Conservation (phyloP, 2,329 filamentous ascomycete genomes). For the Geosmithia flava region DNA sequence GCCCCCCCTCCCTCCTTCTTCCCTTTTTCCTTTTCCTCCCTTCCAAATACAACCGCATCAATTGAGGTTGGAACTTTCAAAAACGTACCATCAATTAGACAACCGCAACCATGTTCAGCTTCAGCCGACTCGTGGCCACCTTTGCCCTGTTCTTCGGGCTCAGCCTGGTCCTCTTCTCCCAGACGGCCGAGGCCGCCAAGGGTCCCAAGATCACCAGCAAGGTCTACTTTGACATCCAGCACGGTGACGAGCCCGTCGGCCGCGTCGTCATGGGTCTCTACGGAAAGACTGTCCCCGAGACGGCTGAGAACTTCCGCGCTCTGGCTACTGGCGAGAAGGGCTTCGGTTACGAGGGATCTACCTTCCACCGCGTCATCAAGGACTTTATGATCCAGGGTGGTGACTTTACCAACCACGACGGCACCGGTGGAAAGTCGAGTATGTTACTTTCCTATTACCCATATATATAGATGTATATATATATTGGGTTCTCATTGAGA, state of each 20-base stretch:
- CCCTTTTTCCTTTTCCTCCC: neutral
- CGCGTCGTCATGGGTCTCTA: constrained; percentile 74
- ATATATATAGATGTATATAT: no score
- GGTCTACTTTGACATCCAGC: constrained; percentile 77
- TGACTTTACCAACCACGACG: constrained; percentile 74
- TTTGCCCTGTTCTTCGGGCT: constrained; percentile 67
- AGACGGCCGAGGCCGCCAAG: constrained; percentile 62
- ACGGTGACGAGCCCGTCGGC: constrained; percentile 63
- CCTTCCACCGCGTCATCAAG: constrained; percentile 86
- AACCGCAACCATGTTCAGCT: constrained; percentile 53
- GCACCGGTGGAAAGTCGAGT: constrained; percentile 79
- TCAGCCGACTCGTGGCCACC: constrained; percentile 59
- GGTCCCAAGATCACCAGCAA: constrained; percentile 94
- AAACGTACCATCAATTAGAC: neutral
- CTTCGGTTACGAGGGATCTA: constrained; percentile 69
- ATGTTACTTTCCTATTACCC: constrained; percentile 19
- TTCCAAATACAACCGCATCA: neutral
- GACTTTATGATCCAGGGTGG: constrained; percentile 87
- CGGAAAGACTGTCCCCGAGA: constrained; percentile 76
- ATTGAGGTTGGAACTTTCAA: no score
- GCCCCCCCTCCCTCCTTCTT: neutral
- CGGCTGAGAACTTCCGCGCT: constrained; percentile 61
- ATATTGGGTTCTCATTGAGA: constrained; percentile 2
- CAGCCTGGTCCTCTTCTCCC: constrained; percentile 62
- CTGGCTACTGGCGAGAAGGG: constrained; percentile 79